Conservation (phyloP, 495 filamentous ascomycete genomes). For the Neurospora sp. region DNA sequence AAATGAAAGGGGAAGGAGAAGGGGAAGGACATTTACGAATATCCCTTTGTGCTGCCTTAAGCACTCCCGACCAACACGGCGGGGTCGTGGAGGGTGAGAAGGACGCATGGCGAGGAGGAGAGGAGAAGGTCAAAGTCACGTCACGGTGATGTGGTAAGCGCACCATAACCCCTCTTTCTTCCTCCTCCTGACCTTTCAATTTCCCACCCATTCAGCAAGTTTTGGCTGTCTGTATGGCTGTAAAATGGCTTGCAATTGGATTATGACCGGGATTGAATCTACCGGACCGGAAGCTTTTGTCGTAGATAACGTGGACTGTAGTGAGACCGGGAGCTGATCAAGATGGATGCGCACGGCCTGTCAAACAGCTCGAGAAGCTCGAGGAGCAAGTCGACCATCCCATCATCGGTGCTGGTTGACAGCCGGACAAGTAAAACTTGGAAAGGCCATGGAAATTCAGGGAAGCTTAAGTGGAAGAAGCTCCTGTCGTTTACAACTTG, state of each 20-base stretch:
- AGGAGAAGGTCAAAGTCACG: too few relatives aligned
- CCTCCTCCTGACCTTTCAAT: too few relatives aligned
- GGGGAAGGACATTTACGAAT: neutral
- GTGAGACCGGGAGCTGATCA: neutral
- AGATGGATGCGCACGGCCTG: neutral
- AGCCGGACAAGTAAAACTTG: too few relatives aligned
- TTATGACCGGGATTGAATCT: neutral
- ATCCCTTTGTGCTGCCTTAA: neutral
- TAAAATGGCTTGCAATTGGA: neutral
- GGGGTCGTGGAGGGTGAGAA: too few relatives aligned
- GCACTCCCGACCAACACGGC: neutral
- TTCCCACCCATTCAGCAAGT: too few relatives aligned
- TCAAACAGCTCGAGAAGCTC: neutral
- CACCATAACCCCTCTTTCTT: too few relatives aligned
- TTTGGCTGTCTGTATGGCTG: too few relatives aligned
- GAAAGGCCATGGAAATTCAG: neutral
- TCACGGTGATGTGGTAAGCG: too few relatives aligned
- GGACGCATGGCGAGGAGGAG: too few relatives aligned
- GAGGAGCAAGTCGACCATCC: neutral
- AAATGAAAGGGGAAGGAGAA: neutral
- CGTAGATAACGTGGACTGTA: neutral
- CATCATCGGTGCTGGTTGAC: too few relatives aligned
- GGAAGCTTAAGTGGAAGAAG: neutral
- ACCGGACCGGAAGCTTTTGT: neutral
- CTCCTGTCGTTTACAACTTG: neutral